phyloP scores from a whole-genome alignment of 2,329 filamentous ascomycete genomes.

The Ceratocystis cacaofunesta region DNA sequence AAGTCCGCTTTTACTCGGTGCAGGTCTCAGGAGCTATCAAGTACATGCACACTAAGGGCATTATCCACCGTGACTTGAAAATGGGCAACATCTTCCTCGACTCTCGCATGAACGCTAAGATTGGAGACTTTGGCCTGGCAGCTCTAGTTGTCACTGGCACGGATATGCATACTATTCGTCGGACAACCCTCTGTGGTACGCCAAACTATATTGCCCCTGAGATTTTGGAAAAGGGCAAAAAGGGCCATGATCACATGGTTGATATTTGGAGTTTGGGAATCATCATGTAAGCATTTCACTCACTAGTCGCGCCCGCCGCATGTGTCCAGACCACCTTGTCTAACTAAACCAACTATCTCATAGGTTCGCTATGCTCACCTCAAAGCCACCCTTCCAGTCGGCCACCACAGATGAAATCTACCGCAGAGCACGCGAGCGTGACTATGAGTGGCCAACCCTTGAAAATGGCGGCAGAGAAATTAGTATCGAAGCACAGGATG shows the following conservation, averaged over 20 bases:
- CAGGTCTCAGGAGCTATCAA: constrained; percentile 96
- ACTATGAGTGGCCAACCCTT: constrained; percentile 64
- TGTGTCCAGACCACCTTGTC: not conserved
- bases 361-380: constrained; percentile 90
- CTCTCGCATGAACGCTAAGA: constrained; percentile 89
- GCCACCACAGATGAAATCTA: constrained; percentile 79
- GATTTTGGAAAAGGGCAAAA: constrained; percentile 83
- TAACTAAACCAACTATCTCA: constrained; percentile 7
- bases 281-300: constrained; percentile 55
- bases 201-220: constrained; percentile 98
- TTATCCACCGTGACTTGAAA: constrained; percentile 93
- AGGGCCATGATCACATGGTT: constrained; percentile 93
- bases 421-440: constrained; percentile 50
- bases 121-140: constrained; percentile 91
- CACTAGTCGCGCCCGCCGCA: not conserved
- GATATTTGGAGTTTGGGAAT: constrained; percentile 98
- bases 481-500: constrained; percentile 59
- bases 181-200: constrained; percentile 90
- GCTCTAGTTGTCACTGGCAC: constrained; percentile 82
- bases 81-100: constrained; percentile 98
- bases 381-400: constrained; percentile 92
- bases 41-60: constrained; percentile 89
- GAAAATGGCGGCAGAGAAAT: constrained; percentile 50
- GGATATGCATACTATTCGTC: constrained; percentile 68
- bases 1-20: constrained; percentile 84